Percentiles rank a stretch among this genome's conserved stretches.
Evolutionary conservation across 192 early-diverging fungal genomes (phyloP).

Genomic region (Coemansia sp.): DNA sequence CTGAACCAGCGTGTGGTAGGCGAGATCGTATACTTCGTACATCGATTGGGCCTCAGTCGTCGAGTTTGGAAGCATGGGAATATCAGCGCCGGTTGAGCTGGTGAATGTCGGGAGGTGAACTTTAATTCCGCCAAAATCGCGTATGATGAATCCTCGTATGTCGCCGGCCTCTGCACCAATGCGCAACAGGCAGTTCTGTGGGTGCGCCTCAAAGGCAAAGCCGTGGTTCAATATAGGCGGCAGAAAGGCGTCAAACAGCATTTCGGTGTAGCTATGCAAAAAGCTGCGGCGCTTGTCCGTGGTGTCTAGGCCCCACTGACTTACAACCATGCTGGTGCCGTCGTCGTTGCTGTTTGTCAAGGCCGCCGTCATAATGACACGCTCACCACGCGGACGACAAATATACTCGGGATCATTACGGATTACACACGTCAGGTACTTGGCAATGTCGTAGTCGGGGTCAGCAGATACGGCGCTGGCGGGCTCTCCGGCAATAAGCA

Average conservation of each 20-base stretch:
- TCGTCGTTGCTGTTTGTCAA: constrained; percentile 52
- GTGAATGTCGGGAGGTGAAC: constrained; percentile 57
- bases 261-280: constrained; percentile 49
- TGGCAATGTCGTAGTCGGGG: constrained; percentile 60
- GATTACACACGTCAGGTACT: constrained; percentile 61
- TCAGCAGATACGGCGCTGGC: constrained; percentile 55
- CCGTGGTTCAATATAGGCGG: constrained; percentile 61
- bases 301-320: constrained; percentile 53
- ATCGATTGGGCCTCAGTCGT: constrained; percentile 55
- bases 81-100: constrained; percentile 43
- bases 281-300: constrained; percentile 49
- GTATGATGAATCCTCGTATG: constrained; percentile 60
- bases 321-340: constrained; percentile 43
- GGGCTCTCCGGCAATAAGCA: constrained; percentile 58
- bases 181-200: constrained; percentile 61
- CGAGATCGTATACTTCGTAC: constrained; percentile 56
- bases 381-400: constrained; percentile 37
- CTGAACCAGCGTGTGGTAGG: constrained; percentile 65
- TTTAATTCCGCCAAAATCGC: constrained; percentile 71
- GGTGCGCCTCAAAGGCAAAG: constrained; percentile 67
- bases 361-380: constrained; percentile 59
- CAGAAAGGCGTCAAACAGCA: constrained; percentile 59
- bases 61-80: constrained; percentile 58
- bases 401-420: constrained; percentile 55
- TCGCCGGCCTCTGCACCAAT: constrained; percentile 54